Evolutionary conservation across 2,329 filamentous ascomycete genomes (phyloP).

Genomic region (Pseudocercospora vitis): DNA sequence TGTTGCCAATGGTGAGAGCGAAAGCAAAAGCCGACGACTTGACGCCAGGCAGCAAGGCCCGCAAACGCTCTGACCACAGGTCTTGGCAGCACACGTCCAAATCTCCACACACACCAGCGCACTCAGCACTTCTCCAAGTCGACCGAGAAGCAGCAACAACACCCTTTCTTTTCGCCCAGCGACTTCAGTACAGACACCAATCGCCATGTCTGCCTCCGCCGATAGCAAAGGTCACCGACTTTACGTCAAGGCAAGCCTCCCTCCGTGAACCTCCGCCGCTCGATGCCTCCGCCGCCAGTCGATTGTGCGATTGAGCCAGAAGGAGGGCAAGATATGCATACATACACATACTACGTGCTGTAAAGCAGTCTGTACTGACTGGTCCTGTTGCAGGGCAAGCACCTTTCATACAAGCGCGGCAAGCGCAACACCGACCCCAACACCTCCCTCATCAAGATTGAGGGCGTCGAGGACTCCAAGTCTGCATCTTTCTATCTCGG

Average conservation of each 20-base stretch:
- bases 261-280: constrained; percentile 2
- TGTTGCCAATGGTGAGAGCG: neutral
- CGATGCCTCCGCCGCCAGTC: constrained; percentile 8
- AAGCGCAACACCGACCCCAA: constrained; percentile 88
- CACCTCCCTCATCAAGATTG: constrained; percentile 88
- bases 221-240: constrained; percentile 36
- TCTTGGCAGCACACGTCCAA: neutral
- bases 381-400: constrained; percentile 67
- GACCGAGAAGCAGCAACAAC: constrained; percentile 1
- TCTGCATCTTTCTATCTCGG: constrained; percentile 97
- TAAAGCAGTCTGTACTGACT: constrained; percentile 12
- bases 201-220: constrained; percentile 31
- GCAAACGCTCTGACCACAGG: too few relatives aligned
- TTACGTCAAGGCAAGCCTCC: constrained; percentile 34
- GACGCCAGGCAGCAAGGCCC: constrained; percentile 1
- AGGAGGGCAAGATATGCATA: constrained; percentile 10
- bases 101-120: neutral
- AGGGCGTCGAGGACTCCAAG: constrained; percentile 89
- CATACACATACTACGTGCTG: constrained; percentile 6
- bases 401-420: constrained; percentile 96
- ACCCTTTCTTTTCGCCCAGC: constrained; percentile 17
- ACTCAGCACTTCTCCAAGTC: constrained; percentile 1
- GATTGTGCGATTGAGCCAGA: constrained; percentile 5
- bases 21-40: neutral
- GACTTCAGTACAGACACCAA: constrained; percentile 17